Base-by-base conservation (phyloP, 345 rosid species). In the Populus pruinosa region DNA sequence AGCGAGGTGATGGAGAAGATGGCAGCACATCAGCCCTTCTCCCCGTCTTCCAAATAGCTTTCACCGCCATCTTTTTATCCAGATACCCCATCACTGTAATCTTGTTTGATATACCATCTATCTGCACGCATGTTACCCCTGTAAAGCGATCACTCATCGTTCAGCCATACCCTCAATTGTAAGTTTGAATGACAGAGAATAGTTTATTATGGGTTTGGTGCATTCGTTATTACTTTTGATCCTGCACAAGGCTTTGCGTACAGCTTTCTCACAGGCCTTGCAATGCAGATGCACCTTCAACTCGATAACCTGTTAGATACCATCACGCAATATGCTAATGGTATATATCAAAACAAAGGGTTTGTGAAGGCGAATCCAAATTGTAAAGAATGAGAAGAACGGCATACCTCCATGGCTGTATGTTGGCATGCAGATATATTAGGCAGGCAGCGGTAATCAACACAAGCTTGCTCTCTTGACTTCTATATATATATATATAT, bases 121-220 rank as follows among this genome's bases (percentile, higher is more conserved):
- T 85, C 63, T 83, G 77, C 62, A 85, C 78, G 33, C 84, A 78
- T 72, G 61, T 85, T 8, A 85, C 76, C 13, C 88, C 88, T 85
- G 41, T 9, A 25, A 20, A 8, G 36, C 16, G 25, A 71, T 29
- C 23, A 12, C 13, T 20, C 3, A 43, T 67, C 16, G n/a, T 44
- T 2, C 36, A 21, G 8, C 73, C 0, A 7, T 9, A 10, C 44
- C 2, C 13, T 41, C 12, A 10, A 41, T 2, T 10, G 10, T 3
- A 41, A 41, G 44, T 0, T 41, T 41, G 44, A 41, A 41, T 41
- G 44, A 41, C 11, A 41, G 11, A 41, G 3, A 41, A 10, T 10
- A 41, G 44, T 41, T 41, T 41, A 41, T 41, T 12, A 41, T 10
- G 44, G 44, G 13, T 9, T 41, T 12, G 39, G 8, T 38, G 8